Evolutionary conservation across 805 yeast genomes (phyloP).

Genomic region (Candida vartiovaarae): DNA sequence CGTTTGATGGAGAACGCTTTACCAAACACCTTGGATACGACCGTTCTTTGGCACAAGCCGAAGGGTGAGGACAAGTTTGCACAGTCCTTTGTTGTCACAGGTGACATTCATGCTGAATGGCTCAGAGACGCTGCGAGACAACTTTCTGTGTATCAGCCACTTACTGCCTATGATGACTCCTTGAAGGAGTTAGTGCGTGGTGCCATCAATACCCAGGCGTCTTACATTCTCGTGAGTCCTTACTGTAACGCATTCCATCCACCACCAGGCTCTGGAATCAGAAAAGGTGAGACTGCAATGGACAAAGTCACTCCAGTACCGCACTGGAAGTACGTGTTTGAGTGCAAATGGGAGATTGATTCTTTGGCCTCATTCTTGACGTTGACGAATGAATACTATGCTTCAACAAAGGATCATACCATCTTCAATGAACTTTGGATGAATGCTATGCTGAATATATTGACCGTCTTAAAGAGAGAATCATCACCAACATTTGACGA

Average conservation of each 20-base stretch:
- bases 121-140: conserved; percentile 82
- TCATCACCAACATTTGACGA: conserved; percentile 52
- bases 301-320: conserved; percentile 68
- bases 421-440: conserved; percentile 46
- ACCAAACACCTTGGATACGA: conserved; percentile 86
- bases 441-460: conserved; percentile 44
- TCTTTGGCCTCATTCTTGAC: conserved; percentile 79
- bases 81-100: conserved; percentile 77
- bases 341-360: conserved; percentile 86
- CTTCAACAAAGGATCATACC: conserved; percentile 42
- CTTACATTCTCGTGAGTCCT: conserved; percentile 54
- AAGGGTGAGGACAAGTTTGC: conserved; percentile 26
- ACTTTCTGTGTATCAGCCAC: conserved; percentile 63
- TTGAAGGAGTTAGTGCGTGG: conserved; percentile 56
- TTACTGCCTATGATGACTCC: conserved; percentile 42
- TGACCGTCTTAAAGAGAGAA: conserved; percentile 52
- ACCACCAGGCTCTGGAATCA: conserved; percentile 42
- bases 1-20: conserved; percentile 73
- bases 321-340: conserved; percentile 68
- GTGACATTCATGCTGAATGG: conserved; percentile 95
- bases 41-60: conserved; percentile 63
- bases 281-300: conserved; percentile 41
- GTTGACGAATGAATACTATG: conserved; percentile 62
- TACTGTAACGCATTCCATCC: conserved; percentile 93
- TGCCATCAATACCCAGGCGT: conserved; percentile 75